Evolutionary conservation across 805 yeast genomes (phyloP), one percentile per base, ranked within the genome.

Genomic region (Metschnikowia lochheadii): DNA sequence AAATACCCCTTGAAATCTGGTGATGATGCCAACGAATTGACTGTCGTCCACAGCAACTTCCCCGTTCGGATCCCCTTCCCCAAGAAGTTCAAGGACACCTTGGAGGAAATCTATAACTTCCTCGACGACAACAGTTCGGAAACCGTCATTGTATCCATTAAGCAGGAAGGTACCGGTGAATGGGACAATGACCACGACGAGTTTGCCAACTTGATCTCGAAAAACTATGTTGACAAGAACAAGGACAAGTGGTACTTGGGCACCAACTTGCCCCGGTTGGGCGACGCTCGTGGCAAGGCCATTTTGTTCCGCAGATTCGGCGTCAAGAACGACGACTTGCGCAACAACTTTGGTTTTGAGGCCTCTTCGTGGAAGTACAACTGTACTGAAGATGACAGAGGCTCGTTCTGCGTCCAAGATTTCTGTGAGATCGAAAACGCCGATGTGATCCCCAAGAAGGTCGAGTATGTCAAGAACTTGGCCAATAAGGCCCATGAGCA

Each of bases 41-140:
- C 82, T 57, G 85, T 85, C 18, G 79, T 82, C 52, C 92, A 86
- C 63, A 90, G 90, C 40, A 83, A 83, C 54, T 85, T 86, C 66
- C 91, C 94, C 0, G 87, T 86, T 39, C 78, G 77, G 48, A 67
- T 85, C 40, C 77, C 83, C 31, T 77, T 81, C 54, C 79, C 85
- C 20, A 75, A 76, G 51, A 75, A 77, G 56, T 74, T 87, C 50
- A 61, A 65, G 6, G 73, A 72, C n/a, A 76, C 75, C 2, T 71
- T 87, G 57, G 65, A 77, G 0, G 87, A 83, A 48, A 75, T 87
- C 36, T 85, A 82, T 60, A 67, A 70, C 13, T 87, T 84, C 59
- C 70, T 86, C 53, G 68, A 72, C 14, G 51, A 63, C 4, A 76
- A 85, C 65, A 67, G 63, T 1, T 73, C 82, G 3, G 94, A 87